Evolutionary conservation across 768 basidiomycete genomes (phyloP), one percentile per base, ranked within the genome.

Genomic region (Agrocybe praecox): DNA sequence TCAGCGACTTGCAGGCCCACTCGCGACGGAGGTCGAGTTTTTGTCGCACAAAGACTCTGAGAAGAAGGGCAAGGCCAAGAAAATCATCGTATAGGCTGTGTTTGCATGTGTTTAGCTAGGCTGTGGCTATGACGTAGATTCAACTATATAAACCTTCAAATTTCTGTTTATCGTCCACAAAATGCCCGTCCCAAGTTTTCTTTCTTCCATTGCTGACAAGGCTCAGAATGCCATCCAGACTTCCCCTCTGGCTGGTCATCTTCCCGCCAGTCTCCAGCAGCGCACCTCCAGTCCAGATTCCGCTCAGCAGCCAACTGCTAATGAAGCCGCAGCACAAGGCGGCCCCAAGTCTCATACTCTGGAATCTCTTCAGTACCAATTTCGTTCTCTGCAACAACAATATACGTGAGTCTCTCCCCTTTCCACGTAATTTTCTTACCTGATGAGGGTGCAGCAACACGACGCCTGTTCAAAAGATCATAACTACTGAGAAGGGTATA

Each of bases 1-100:
- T n/a, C 83, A 86, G 70, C 88, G 86, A 74, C 76, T 96, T 51
- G 84, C 82, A 45, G 90, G 92, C 21, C 88, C 94, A n/a, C 80
- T 96, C 69, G 89, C 94, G 60, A 96, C 94, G 6, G 95, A 98
- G 76, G 93, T 97, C 29, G 92, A 96, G 76, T 98, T 95, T 71
- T 72, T 92, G 73, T 93, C 91, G 66, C 94, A 96, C 79, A 94
- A 94, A 74, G 94, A 96, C 73, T 89, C 89, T 62, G 94, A 96
- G 80, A 94, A 89, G 84, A 96, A 96, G 79, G 90, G 89, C 68
- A 94, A 94, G 74, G 81, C 84, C 65, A 89, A 84, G 81, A 94
- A 92, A 79, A 89, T 92, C 53, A 67, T 84, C 68, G 85, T 90
- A 57, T 91, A 76, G 59, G 62, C 56, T 56, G 64, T 69, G 67